These are phyloP conservation scores for Metarhizium robertsii DNA, from an alignment of 2,329 filamentous ascomycete species.

Conservation along the genomic window DNA sequence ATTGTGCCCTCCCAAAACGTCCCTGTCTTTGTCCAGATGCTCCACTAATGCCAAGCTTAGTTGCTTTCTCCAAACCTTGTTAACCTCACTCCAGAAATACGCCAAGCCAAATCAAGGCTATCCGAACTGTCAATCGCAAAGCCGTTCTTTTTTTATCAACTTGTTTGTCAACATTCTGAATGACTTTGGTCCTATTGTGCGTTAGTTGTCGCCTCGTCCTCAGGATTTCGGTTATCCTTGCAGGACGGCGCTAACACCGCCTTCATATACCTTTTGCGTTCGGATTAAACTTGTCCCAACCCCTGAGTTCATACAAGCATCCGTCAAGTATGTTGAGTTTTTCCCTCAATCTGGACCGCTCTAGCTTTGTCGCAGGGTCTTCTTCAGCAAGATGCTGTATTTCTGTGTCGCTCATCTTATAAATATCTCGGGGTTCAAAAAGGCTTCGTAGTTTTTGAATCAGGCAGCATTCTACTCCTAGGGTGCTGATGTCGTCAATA, in stretches of 20 bases:
- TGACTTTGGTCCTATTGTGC: neutral
- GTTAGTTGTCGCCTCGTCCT: neutral
- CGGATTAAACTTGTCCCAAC: neutral
- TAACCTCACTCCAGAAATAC: neutral
- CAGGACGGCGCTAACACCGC: neutral
- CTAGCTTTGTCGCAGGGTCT: conserved; percentile 4
- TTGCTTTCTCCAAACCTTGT: neutral
- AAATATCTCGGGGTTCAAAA: conserved; percentile 11
- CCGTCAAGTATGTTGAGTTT: neutral
- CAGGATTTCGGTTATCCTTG: neutral
- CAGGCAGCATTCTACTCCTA: conserved; percentile 14
- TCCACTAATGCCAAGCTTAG: neutral
- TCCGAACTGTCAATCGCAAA: neutral
- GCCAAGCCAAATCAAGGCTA: neutral
- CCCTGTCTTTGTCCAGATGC: neutral
- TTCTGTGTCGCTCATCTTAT: conserved; percentile 9
- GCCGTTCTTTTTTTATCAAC: neutral
- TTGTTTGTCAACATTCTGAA: neutral
- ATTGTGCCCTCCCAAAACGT: neutral
- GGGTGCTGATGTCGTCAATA: conserved; percentile 13
- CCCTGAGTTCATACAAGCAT: neutral
- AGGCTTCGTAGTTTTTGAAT: conserved; percentile 10
- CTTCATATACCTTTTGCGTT: neutral
- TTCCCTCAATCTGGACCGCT: neutral
- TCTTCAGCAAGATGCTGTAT: conserved; percentile 14